Percentiles rank a stretch among this genome's conserved stretches.
These are phyloP conservation scores for Yamadazyma conglobata DNA, from an alignment of 1,139 yeast species.

Conservation along the genomic window DNA sequence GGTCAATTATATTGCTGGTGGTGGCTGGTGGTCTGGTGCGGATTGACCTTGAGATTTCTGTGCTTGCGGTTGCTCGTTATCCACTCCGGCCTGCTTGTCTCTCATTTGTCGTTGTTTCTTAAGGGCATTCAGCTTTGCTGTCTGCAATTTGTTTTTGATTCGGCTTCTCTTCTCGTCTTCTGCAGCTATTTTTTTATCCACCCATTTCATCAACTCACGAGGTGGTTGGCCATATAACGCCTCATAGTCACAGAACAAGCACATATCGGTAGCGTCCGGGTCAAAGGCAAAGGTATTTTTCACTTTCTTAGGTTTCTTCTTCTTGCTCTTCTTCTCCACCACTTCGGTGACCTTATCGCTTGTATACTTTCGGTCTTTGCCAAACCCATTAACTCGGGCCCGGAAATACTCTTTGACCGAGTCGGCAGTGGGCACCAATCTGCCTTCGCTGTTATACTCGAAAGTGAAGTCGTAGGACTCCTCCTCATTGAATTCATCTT, in stretches of 20 bases:
- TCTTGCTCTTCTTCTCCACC: conserved; percentile 8
- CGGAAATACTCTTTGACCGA: conserved; percentile 40
- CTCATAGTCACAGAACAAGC: conserved; percentile 17
- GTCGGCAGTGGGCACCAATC: conserved; percentile 39
- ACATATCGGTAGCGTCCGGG: conserved; percentile 14
- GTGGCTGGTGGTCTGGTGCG: neutral
- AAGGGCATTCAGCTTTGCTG: conserved; percentile 1
- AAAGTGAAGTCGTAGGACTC: conserved; percentile 45
- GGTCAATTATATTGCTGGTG: too few species aligned
- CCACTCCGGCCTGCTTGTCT: too few species aligned
- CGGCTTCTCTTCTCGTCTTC: conserved; percentile 3
- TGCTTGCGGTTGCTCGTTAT: neutral
- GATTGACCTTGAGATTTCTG: neutral
- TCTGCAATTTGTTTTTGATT: conserved; percentile 3
- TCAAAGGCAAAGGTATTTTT: conserved; percentile 7
- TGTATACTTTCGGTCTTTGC: conserved; percentile 11
- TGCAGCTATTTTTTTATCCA: conserved; percentile 4
- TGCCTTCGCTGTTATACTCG: conserved; percentile 43
- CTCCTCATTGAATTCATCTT: conserved; percentile 22
- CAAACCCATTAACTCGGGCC: conserved; percentile 20
- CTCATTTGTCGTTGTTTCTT: neutral
- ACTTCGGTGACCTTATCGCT: conserved; percentile 11
- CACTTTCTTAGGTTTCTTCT: conserved; percentile 8
- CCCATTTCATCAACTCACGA: conserved; percentile 19
- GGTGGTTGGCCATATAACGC: conserved; percentile 19